Evolutionary conservation across 257 asterid genomes (phyloP).

Genomic region (Thymus mandschuricus): DNA sequence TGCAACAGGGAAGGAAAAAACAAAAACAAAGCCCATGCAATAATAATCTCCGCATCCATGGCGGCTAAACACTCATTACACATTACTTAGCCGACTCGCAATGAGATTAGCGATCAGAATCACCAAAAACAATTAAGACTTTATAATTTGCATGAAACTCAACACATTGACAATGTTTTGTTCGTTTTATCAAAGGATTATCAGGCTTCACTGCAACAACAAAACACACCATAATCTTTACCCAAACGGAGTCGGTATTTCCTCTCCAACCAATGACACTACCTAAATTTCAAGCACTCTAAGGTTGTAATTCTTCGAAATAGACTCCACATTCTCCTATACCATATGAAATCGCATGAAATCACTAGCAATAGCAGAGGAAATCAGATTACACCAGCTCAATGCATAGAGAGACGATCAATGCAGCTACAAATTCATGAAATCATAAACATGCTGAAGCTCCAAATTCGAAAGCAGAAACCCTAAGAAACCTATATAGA

Average conservation of each 20-base stretch:
- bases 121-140: too few relatives aligned
- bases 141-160: neutral
- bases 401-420: neutral
- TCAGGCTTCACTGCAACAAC: neutral
- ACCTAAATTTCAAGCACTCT: neutral
- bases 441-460: slow-evolving; percentile 1
- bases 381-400: neutral
- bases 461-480: slow-evolving; percentile 14
- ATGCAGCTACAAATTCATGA: slow-evolving; percentile 27
- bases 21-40: neutral
- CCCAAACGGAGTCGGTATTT: neutral
- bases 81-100: neutral
- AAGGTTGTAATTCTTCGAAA: neutral
- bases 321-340: slow-evolving; percentile 12
- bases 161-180: neutral
- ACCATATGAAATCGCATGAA: neutral
- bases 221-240: slow-evolving; percentile 18
- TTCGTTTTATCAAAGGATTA: neutral
- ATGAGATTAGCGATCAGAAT: neutral
- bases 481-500: slow-evolving; percentile 25
- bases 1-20: neutral
- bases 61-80: neutral
- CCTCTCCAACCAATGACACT: slow-evolving; percentile 9
- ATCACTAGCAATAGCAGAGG: neutral
- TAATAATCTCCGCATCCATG: neutral